Conservation (phyloP, 768 basidiomycete species). For the Suillus paluster region DNA sequence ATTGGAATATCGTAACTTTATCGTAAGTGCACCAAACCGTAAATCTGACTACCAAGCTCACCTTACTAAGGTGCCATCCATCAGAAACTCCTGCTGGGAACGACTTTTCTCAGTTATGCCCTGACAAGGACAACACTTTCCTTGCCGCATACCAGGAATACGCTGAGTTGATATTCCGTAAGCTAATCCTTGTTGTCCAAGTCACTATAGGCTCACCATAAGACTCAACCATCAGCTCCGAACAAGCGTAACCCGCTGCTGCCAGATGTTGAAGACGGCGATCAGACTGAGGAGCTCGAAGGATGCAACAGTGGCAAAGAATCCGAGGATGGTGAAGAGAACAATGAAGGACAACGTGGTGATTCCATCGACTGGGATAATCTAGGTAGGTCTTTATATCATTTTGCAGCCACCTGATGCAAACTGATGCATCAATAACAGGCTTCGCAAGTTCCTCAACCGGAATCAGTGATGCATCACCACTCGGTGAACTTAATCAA, state of each 20-base stretch:
- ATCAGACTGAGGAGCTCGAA: background rate
- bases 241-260: background rate
- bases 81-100: background rate
- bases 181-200: background rate
- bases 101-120: slow-evolving; percentile 2
- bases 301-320: background rate
- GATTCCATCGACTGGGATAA: background rate
- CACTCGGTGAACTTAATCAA: background rate
- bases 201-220: background rate
- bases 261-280: background rate
- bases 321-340: background rate
- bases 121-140: slow-evolving; percentile 4
- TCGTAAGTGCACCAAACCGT: background rate
- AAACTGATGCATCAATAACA: background rate
- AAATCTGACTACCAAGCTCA: background rate
- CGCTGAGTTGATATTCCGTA: slow-evolving; percentile 5
- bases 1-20: slow-evolving; percentile 11
- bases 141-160: slow-evolving; percentile 4
- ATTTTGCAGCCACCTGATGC: background rate
- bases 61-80: slow-evolving; percentile 7
- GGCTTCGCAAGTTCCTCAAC: background rate
- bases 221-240: background rate
- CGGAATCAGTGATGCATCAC: background rate
- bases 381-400: background rate
- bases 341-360: background rate